These are phyloP conservation scores for Xylogone sp. DNA, from an alignment of 2,329 filamentous ascomycete genomes.

Conservation along the genomic window DNA sequence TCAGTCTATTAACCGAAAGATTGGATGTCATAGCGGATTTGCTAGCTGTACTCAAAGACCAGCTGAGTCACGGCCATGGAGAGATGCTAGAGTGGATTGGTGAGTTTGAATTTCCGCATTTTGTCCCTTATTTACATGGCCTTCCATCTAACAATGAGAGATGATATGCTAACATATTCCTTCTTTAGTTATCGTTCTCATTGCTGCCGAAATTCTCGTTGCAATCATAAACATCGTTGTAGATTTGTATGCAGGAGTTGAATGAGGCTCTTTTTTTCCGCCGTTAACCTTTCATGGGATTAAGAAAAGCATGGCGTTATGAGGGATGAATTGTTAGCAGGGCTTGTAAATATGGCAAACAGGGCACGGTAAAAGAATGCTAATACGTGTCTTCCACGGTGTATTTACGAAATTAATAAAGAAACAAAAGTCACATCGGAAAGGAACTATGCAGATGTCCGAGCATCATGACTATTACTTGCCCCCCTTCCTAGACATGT, in stretches of 20 bases:
- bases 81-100: constrained; percentile 89
- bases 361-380: background rate
- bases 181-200: constrained; percentile 78
- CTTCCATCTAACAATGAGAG: background rate
- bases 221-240: constrained; percentile 93
- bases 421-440: background rate
- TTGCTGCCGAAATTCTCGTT: constrained; percentile 91
- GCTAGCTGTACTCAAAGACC: constrained; percentile 89
- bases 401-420: background rate
- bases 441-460: background rate
- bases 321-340: background rate
- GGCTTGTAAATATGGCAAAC: background rate
- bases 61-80: constrained; percentile 88
- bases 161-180: constrained; percentile 7
- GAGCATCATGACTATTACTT: background rate
- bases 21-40: constrained; percentile 92
- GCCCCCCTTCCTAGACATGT: background rate
- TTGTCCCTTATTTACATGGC: background rate
- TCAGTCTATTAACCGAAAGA: constrained; percentile 82
- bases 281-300: background rate
- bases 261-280: constrained; percentile 34
- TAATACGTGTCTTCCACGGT: background rate
- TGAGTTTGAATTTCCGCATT: constrained; percentile 39
- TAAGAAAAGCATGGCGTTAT: background rate
- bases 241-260: constrained; percentile 73